These are phyloP conservation scores for Globisporangium orthogonon DNA, from an alignment of 352 stramenopile species.

Conservation along the genomic window DNA sequence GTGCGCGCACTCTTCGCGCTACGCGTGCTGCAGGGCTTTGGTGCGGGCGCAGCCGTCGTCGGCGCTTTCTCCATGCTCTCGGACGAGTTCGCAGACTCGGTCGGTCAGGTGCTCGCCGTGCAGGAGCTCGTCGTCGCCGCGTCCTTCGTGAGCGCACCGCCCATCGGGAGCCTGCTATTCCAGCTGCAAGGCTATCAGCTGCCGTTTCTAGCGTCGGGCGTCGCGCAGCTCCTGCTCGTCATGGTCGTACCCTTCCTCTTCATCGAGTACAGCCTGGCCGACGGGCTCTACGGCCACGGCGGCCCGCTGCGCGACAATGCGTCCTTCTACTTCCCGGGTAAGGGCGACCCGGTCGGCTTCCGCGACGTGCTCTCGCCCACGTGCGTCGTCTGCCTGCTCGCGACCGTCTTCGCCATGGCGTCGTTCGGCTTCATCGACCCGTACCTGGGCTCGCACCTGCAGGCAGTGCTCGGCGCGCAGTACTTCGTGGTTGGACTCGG, in stretches of 20 bases:
- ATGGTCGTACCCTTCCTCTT: conserved; percentile 66
- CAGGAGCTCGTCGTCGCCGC: conserved; percentile 66
- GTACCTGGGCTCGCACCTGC: conserved; percentile 51
- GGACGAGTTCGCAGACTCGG: conserved; percentile 46
- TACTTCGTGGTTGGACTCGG: conserved; percentile 55
- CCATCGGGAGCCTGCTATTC: conserved; percentile 51
- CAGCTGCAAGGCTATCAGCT: conserved; percentile 45
- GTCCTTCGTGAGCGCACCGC: conserved; percentile 53
- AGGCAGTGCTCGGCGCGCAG: conserved; percentile 48
- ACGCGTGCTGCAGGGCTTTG: conserved; percentile 51
- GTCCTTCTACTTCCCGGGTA: conserved; percentile 20
- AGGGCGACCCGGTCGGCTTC: conserved; percentile 23
- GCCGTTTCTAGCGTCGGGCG: conserved; percentile 51
- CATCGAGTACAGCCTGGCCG: conserved; percentile 66
- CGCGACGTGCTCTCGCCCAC: conserved; percentile 50
- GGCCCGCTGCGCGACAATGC: conserved; percentile 13
- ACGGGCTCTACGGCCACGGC: conserved; percentile 36
- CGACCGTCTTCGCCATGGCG: conserved; percentile 56
- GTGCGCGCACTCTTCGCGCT: conserved; percentile 35
- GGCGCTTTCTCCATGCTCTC: conserved; percentile 59
- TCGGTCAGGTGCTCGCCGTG: conserved; percentile 49
- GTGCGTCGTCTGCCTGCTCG: conserved; percentile 34
- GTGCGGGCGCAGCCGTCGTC: conserved; percentile 57
- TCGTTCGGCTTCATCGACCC: conserved; percentile 73
- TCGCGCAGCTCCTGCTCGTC: conserved; percentile 52